A percentile compares a stretch with the other conserved stretches of the same genome.
Conservation (phyloP, 139 green algal genomes). For the Coccomyxa sp. region DNA sequence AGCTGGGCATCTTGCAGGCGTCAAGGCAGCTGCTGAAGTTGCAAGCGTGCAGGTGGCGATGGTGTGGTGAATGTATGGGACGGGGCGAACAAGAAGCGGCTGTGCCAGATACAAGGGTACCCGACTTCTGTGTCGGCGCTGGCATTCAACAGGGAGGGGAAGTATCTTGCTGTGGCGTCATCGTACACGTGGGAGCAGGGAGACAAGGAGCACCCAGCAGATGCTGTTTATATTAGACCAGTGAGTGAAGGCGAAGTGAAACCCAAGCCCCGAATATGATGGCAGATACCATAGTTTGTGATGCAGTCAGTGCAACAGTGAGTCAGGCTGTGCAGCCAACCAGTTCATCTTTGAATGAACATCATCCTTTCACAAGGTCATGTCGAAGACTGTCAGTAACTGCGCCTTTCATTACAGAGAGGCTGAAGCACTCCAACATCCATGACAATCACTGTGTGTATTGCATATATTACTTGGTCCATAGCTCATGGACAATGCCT, state of each 20-base stretch:
- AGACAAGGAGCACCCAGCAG: slow-evolving; percentile 38
- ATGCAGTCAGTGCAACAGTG: no score
- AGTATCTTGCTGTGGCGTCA: slow-evolving; percentile 74
- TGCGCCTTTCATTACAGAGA: no score
- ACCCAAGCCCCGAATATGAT: slow-evolving; percentile 49
- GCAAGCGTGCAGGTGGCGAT: slow-evolving; percentile 59
- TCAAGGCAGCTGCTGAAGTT: neutral
- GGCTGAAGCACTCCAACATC: no score
- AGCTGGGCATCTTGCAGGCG: neutral
- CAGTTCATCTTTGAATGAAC: no score
- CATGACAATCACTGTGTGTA: no score
- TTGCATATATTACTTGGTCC: no score
- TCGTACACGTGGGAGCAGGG: slow-evolving; percentile 79
- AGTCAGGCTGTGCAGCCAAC: no score
- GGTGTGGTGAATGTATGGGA: slow-evolving; percentile 91
- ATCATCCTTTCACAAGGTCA: no score
- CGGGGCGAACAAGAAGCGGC: slow-evolving; percentile 86
- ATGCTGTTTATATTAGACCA: slow-evolving; percentile 68
- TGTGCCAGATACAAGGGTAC: slow-evolving; percentile 70
- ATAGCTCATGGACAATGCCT: no score
- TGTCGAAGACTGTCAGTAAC: no score
- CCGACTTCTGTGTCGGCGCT: slow-evolving; percentile 79
- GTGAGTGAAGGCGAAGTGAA: slow-evolving; percentile 70
- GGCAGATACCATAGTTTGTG: neutral
- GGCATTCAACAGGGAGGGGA: slow-evolving; percentile 68